Evolutionary conservation across 345 rosid species (phyloP).

Genomic region (Corchorus olitorius): DNA sequence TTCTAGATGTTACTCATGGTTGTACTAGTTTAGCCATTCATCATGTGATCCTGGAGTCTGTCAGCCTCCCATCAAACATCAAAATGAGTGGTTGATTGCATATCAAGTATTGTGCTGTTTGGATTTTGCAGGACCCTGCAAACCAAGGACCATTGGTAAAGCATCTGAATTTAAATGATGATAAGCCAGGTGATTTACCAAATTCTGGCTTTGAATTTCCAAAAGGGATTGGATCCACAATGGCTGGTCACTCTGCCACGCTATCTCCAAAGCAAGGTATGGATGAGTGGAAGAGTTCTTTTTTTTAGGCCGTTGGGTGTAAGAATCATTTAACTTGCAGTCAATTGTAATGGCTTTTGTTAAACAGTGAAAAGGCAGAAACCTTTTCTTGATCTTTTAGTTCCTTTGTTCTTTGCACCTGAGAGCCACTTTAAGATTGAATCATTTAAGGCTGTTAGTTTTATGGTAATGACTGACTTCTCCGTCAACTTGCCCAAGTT

Average conservation of each 20-base stretch:
- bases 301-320: not conserved
- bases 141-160: constrained; percentile 30
- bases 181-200: constrained; percentile 30
- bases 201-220: constrained; percentile 27
- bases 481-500: not conserved
- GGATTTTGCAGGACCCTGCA: constrained; percentile 37
- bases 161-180: constrained; percentile 44
- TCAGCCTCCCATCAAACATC: constrained; percentile 4
- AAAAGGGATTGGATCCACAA: constrained; percentile 26
- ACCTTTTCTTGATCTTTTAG: not conserved
- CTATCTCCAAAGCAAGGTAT: constrained; percentile 45
- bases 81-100: not conserved
- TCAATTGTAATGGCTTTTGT: not conserved
- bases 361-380: not conserved
- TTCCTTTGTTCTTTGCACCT: not conserved
- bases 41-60: not conserved
- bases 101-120: not conserved
- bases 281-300: constrained; percentile 10
- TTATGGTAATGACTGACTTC: not conserved
- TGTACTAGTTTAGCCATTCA: not conserved
- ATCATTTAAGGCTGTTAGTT: constrained; percentile 4
- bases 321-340: not conserved
- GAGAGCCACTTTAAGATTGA: not conserved
- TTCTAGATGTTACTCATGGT: not conserved
- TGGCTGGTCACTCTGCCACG: constrained; percentile 21